phyloP scores from a whole-genome alignment of 768 basidiomycete genomes.

The Trametes cinnabarina region DNA sequence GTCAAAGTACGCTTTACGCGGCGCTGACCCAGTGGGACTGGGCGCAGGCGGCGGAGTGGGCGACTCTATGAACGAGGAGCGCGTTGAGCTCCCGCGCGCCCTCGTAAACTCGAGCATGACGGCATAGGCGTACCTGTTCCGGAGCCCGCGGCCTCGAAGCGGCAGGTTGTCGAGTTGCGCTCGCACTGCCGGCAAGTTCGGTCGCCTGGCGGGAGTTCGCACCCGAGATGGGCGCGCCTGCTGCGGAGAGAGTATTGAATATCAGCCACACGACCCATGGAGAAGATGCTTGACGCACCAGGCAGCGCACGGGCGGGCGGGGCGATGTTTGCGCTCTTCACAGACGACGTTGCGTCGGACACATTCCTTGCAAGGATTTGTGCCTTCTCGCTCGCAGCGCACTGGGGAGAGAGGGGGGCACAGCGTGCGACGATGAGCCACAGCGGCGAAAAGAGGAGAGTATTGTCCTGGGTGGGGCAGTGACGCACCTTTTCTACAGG shows the following conservation, averaged over 20 bases:
- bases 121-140: not conserved
- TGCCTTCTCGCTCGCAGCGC: not conserved
- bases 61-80: not conserved
- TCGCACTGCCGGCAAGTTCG: constrained; percentile 3
- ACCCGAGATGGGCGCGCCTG: not conserved
- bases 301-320: not conserved
- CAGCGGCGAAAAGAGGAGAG: no score
- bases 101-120: no score
- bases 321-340: not conserved
- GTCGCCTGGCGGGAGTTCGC: not conserved
- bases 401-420: not conserved
- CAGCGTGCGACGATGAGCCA: no score
- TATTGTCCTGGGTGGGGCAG: no score
- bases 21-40: no score
- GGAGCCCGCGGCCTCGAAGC: not conserved
- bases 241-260: not conserved
- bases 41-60: not conserved
- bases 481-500: not conserved
- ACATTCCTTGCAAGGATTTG: not conserved
- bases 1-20: not conserved
- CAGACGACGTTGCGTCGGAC: not conserved
- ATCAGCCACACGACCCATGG: no score
- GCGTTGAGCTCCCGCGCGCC: no score
- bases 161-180: not conserved
- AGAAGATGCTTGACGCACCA: not conserved